phyloP scores from a whole-genome alignment of 768 basidiomycete genomes.

The Rubroboletus pulcherrimus region DNA sequence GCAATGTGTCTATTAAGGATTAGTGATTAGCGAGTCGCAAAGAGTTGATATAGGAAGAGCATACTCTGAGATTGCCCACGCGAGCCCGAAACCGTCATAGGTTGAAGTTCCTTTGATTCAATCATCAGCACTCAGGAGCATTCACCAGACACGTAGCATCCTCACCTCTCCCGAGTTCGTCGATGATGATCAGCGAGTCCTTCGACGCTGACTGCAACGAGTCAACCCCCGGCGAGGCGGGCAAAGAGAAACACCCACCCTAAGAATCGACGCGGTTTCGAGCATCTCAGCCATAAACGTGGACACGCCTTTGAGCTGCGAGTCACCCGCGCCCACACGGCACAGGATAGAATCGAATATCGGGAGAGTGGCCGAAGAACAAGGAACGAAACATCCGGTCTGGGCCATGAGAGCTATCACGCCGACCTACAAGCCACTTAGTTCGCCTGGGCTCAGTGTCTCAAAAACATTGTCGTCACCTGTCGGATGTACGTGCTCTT shows the following conservation, averaged over 20 bases:
- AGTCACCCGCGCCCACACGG: slow-evolving; percentile 95
- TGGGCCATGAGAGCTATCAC: slow-evolving; percentile 98
- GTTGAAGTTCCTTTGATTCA: slow-evolving; percentile 76
- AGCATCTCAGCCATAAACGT: slow-evolving; percentile 99
- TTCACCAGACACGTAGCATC: neutral
- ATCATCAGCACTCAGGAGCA: slow-evolving; percentile 2
- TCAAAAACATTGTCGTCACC: slow-evolving; percentile 33
- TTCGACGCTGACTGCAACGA: slow-evolving; percentile 74
- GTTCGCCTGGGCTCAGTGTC: neutral
- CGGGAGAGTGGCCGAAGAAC: slow-evolving; percentile 78
- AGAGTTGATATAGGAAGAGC: slow-evolving; percentile 14
- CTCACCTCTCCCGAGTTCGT: slow-evolving; percentile 88
- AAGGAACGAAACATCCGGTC: slow-evolving; percentile 93
- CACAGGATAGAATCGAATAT: slow-evolving; percentile 96
- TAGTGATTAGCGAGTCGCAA: neutral
- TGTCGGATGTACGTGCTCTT: slow-evolving; percentile 97
- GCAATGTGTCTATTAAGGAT: slow-evolving; percentile 73
- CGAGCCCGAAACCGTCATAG: slow-evolving; percentile 95
- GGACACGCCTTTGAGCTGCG: slow-evolving; percentile 94
- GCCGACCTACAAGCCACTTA: slow-evolving; percentile 56
- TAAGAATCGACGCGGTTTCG: slow-evolving; percentile 92
- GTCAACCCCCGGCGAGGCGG: neutral
- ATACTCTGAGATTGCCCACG: slow-evolving; percentile 98
- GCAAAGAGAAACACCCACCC: slow-evolving; percentile 44
- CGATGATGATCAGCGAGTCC: slow-evolving; percentile 94